Evolutionary conservation across 176 grass and related monocot species (phyloP).

Genomic region (Typha latifolia): DNA sequence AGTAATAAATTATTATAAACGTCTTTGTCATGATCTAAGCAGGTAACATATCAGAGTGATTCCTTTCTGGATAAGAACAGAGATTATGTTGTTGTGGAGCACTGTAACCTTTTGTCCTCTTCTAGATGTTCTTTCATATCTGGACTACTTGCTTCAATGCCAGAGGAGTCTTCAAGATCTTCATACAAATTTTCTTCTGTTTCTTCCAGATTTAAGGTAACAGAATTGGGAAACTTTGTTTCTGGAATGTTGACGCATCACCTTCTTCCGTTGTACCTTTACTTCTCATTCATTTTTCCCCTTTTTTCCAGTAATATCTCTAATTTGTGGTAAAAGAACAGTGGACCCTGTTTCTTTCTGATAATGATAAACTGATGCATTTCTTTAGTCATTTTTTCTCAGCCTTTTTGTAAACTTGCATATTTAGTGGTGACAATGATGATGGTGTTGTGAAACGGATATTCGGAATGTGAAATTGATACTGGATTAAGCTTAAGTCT

Average conservation of each 20-base stretch:
- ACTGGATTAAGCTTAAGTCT: too few relatives aligned
- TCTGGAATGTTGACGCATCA: constrained; percentile 3
- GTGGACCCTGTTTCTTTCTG: too few relatives aligned
- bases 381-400: too few relatives aligned
- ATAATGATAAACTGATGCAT: too few relatives aligned
- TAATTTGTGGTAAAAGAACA: too few relatives aligned
- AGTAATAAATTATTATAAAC: neutral
- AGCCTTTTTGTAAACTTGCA: too few relatives aligned
- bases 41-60: constrained; percentile 95
- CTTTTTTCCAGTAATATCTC: too few relatives aligned
- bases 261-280: neutral
- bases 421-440: too few relatives aligned
- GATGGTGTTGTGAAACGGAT: too few relatives aligned
- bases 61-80: constrained; percentile 96
- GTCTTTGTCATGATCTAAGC: constrained; percentile 6
- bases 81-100: constrained; percentile 96
- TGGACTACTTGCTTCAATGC: constrained; percentile 68
- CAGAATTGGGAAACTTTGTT: constrained; percentile 7
- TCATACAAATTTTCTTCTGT: constrained; percentile 98
- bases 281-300: too few relatives aligned
- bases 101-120: constrained; percentile 88
- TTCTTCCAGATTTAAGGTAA: constrained; percentile 97
- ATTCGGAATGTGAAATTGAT: too few relatives aligned
- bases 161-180: constrained; percentile 90
- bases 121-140: constrained; percentile 82